Evolutionary conservation across 2,329 filamentous ascomycete genomes (phyloP).

Genomic region (Aspergillus piperis): DNA sequence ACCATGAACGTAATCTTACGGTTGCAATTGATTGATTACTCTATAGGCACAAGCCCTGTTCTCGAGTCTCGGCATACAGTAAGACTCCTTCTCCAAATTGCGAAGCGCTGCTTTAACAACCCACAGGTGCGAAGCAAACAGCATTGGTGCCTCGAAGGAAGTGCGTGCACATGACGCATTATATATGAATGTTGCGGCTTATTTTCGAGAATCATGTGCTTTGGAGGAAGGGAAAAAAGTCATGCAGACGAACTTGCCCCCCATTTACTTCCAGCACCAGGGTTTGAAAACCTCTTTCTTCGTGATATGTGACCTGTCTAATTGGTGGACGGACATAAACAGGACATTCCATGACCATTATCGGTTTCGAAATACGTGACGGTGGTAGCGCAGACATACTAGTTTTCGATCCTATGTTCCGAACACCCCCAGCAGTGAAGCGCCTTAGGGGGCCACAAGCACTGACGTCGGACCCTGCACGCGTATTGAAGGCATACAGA

Average conservation of each 20-base stretch:
- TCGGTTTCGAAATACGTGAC: slow-evolving; percentile 73
- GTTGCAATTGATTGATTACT: slow-evolving; percentile 12
- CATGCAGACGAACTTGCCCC: slow-evolving; percentile 70
- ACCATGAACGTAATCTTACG: background rate
- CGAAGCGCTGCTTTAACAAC: slow-evolving; percentile 12
- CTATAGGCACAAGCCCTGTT: slow-evolving; percentile 76
- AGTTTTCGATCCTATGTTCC: slow-evolving; percentile 86
- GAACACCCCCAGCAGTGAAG: slow-evolving; percentile 64
- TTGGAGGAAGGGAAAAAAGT: slow-evolving; percentile 61
- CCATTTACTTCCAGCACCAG: slow-evolving; percentile 86
- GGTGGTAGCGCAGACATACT: slow-evolving; percentile 70
- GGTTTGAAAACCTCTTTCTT: slow-evolving; percentile 46
- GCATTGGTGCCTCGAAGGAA: slow-evolving; percentile 53
- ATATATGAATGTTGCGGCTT: slow-evolving; percentile 71
- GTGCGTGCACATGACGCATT: slow-evolving; percentile 53
- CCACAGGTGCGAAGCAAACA: slow-evolving; percentile 61
- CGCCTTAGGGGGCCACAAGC: slow-evolving; percentile 55
- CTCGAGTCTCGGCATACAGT: slow-evolving; percentile 66
- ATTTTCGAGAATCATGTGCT: slow-evolving; percentile 64
- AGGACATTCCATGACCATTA: slow-evolving; percentile 87
- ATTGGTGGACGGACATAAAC: background rate
- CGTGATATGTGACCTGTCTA: background rate
- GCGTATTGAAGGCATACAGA: slow-evolving; percentile 71
- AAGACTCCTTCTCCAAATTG: slow-evolving; percentile 30
- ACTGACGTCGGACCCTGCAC: slow-evolving; percentile 49